Evolutionary conservation across 2,329 filamentous ascomycete species (phyloP).

Genomic region (Emmonsiellopsis sp.): DNA sequence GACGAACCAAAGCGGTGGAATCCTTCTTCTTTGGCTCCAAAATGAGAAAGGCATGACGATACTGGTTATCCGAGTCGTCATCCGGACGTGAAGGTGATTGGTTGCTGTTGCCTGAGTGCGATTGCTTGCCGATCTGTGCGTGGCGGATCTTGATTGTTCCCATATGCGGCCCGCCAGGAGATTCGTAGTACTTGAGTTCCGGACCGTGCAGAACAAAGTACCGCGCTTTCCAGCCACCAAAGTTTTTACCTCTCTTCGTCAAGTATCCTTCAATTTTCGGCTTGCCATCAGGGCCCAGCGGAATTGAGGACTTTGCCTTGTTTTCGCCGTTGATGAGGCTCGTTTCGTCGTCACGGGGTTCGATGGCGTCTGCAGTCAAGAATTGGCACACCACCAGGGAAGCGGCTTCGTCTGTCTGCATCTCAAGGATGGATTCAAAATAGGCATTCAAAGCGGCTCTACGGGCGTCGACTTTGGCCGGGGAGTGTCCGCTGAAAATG

Average conservation of each 20-base stretch:
- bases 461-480: constrained; percentile 83
- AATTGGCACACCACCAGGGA: constrained; percentile 81
- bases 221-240: constrained; percentile 92
- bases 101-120: constrained; percentile 48
- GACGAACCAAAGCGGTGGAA: constrained; percentile 74
- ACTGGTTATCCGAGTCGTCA: constrained; percentile 85
- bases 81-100: constrained; percentile 50
- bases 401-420: constrained; percentile 65
- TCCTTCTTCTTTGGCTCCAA: constrained; percentile 96
- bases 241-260: constrained; percentile 96
- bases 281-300: constrained; percentile 52
- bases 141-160: constrained; percentile 87
- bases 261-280: constrained; percentile 79
- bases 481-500: constrained; percentile 85
- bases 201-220: constrained; percentile 63
- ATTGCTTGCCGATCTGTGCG: constrained; percentile 91
- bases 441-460: constrained; percentile 74
- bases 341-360: constrained; percentile 44
- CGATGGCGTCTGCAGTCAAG: constrained; percentile 59
- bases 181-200: constrained; percentile 81
- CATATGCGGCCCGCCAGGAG: constrained; percentile 78
- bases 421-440: constrained; percentile 76
- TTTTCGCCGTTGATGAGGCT: constrained; percentile 36
- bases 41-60: constrained; percentile 90
- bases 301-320: constrained; percentile 24